Evolutionary conservation across 768 basidiomycete species (phyloP).

Genomic region (Mycena kentingensis): DNA sequence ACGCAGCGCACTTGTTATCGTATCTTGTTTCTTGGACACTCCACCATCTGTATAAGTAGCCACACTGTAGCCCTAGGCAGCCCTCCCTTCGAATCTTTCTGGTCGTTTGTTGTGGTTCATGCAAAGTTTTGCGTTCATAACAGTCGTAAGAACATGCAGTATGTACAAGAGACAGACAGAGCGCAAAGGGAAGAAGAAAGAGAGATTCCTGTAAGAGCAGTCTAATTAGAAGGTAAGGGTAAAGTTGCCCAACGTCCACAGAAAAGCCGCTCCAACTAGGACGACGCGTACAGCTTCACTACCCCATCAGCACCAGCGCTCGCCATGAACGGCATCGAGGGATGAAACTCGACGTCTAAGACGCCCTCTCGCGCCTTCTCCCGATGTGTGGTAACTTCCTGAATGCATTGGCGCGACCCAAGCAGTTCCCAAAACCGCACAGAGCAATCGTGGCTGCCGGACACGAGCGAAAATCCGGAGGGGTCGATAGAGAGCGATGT

Average conservation of each 20-base stretch:
- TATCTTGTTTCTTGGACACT: conserved; percentile 14
- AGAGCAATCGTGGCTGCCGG: conserved; percentile 92
- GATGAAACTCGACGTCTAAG: conserved; percentile 83
- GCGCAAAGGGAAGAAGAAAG: not conserved
- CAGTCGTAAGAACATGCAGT: conserved; percentile 22
- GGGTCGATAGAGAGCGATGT: conserved; percentile 90
- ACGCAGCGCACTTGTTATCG: conserved; percentile 7
- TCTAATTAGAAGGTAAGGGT: conserved; percentile 23
- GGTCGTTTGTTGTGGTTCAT: conserved; percentile 12
- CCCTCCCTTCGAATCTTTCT: conserved; percentile 5
- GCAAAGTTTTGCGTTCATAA: conserved; percentile 17
- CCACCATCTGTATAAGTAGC: conserved; percentile 37
- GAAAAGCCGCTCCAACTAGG: conserved; percentile 53
- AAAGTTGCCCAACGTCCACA: no score
- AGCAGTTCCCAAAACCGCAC: conserved; percentile 94
- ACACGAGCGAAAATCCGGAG: conserved; percentile 83
- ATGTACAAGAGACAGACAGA: conserved; percentile 21
- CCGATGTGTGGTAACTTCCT: conserved; percentile 88
- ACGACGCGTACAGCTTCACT: conserved; percentile 87
- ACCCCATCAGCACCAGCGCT: conserved; percentile 97
- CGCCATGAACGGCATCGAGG: conserved; percentile 81
- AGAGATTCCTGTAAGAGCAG: conserved; percentile 22
- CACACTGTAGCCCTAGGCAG: conserved; percentile 43
- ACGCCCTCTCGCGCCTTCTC: conserved; percentile 91
- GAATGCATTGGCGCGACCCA: conserved; percentile 75